Evolutionary conservation across 192 early-diverging fungal genomes (phyloP).

Genomic region (Umbelopsis sp.): DNA sequence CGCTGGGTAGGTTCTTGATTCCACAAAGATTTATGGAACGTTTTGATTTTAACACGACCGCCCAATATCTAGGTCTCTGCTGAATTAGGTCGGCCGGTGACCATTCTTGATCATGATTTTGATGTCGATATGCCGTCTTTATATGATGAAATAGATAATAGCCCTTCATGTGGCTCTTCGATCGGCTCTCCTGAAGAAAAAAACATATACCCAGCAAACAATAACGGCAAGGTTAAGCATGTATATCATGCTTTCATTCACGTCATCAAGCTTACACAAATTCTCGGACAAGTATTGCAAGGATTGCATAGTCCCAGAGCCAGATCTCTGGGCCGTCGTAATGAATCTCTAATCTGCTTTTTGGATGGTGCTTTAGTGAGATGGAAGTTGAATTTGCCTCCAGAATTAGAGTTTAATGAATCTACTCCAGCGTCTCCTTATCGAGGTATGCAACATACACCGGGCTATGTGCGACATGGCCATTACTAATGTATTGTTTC

Average conservation of each 20-base stretch:
- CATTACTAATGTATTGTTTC: not conserved
- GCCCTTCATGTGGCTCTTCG: not conserved
- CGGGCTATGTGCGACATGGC: not conserved
- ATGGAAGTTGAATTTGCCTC: conserved; percentile 33
- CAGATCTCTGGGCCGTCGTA: not conserved
- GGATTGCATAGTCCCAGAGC: conserved; percentile 34
- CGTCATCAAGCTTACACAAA: conserved; percentile 25
- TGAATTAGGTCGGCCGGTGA: conserved; percentile 42
- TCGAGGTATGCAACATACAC: not conserved
- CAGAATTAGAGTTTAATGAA: conserved; percentile 10
- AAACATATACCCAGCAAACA: conserved; percentile 1
- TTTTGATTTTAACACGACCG: not conserved
- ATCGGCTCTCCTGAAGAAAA: not conserved
- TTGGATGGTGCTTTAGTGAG: conserved; percentile 30
- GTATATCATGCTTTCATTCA: conserved; percentile 31
- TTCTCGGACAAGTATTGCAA: conserved; percentile 36
- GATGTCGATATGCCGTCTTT: conserved; percentile 35
- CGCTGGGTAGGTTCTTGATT: conserved; percentile 45
- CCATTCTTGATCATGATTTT: conserved; percentile 47
- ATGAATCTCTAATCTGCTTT: conserved; percentile 19
- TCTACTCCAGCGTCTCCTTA: not conserved
- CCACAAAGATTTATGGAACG: not conserved
- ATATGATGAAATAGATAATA: conserved; percentile 21
- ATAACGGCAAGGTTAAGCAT: not conserved
- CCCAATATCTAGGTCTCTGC: conserved; percentile 27